Evolutionary conservation across 208 protist species (phyloP).

Genomic region (Porcisia deanei): DNA sequence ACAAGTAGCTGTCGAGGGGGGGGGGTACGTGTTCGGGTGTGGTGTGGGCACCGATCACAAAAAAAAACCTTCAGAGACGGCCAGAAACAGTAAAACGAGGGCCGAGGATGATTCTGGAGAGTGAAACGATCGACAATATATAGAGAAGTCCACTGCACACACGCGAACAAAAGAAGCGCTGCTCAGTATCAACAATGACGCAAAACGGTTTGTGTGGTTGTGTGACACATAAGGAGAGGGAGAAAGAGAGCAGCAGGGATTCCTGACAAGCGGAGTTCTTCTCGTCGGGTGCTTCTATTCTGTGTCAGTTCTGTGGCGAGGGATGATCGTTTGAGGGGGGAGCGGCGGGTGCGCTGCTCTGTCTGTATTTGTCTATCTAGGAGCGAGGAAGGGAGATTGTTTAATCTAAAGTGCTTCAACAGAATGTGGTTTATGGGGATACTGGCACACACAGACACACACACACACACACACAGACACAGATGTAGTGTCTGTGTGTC

Average conservation of each 20-base stretch:
- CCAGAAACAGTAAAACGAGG: too few species aligned
- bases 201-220: not conserved
- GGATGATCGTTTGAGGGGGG: not conserved
- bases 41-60: too few species aligned
- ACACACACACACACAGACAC: not conserved
- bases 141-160: too few species aligned
- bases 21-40: too few species aligned
- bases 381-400: not conserved
- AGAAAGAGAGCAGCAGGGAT: not conserved
- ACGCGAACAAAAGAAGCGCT: too few species aligned
- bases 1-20: too few species aligned
- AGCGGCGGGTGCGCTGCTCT: not conserved
- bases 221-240: not conserved
- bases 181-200: too few species aligned
- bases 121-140: too few species aligned
- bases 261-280: not conserved
- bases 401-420: constrained; percentile 4
- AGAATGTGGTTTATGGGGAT: not conserved
- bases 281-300: not conserved
- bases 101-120: too few species aligned
- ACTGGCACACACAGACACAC: not conserved
- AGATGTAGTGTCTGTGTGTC: not conserved
- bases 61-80: too few species aligned
- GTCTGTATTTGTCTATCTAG: constrained; percentile 10
- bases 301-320: not conserved